Conservation (phyloP, 2,329 filamentous ascomycete genomes). For the Botrytis galanthina region DNA sequence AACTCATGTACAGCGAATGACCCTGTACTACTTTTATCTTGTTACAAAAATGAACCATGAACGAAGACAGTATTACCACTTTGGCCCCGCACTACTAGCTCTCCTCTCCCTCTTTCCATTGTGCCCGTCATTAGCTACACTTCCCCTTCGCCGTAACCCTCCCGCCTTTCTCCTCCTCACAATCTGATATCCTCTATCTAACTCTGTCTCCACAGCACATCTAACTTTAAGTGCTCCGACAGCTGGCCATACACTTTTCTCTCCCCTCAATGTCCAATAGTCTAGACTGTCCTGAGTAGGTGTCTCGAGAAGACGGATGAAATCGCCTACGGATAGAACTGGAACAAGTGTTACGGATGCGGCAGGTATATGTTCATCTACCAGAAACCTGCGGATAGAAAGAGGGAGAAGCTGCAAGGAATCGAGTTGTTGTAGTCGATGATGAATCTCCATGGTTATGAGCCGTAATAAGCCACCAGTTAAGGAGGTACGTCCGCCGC, state of each 20-base stretch:
- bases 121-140: slow-evolving; percentile 34
- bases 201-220: slow-evolving; percentile 81
- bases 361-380: slow-evolving; percentile 79
- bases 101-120: slow-evolving; percentile 32
- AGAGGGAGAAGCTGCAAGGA: slow-evolving; percentile 70
- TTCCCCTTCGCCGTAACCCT: slow-evolving; percentile 37
- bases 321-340: slow-evolving; percentile 69
- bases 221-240: slow-evolving; percentile 77
- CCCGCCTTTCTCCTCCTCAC: slow-evolving; percentile 55
- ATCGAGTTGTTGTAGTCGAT: slow-evolving; percentile 78
- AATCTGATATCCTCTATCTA: slow-evolving; percentile 81
- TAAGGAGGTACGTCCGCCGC: slow-evolving; percentile 56
- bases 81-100: slow-evolving; percentile 34
- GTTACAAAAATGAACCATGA: neutral
- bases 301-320: slow-evolving; percentile 76
- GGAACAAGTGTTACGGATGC: slow-evolving; percentile 80
- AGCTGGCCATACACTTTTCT: slow-evolving; percentile 87
- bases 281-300: slow-evolving; percentile 73
- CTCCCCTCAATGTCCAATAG: slow-evolving; percentile 83
- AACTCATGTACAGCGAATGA: neutral
- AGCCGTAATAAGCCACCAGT: slow-evolving; percentile 63
- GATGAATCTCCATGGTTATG: slow-evolving; percentile 72
- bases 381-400: slow-evolving; percentile 69
- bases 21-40: neutral
- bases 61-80: slow-evolving; percentile 23